Base-by-base conservation (phyloP, 768 basidiomycete species). In the Pleurotus citrinopileatus region DNA sequence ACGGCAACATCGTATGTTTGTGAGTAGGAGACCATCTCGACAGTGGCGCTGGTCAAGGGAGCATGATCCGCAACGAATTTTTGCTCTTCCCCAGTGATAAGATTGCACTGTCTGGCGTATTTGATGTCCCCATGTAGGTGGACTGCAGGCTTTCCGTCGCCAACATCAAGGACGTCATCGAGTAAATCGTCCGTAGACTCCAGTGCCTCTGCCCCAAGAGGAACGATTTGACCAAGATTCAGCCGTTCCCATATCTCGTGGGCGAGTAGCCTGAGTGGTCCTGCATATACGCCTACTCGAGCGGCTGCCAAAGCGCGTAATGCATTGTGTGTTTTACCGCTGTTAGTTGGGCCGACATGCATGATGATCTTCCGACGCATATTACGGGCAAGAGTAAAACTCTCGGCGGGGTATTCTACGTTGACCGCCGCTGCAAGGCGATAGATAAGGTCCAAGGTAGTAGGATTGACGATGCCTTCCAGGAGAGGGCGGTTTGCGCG, bases 341-440 rank as follows among this genome's bases (percentile, higher is more conserved):
- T 92, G 68, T 98, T 99, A 20, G 97, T 98, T 0, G 97, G 97
- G 0, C 96, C 97, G 36, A 99, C 93, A 62, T 99, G 96, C 77
- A 98, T 86, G 66, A 95, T 87, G 60, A 98, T 74, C 60, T 86
- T 91, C 17, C 95, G 80, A 15, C 75, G 78, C 58, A 85, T 71
- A 9, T 67, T 62, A 8, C 96, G 83, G 0, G 93, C 84, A 7
- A 50, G 15, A 0, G 71, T 63, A 60, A 65, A 84, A 9, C 70
- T 63, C 55, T 85, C 83, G 0, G 76, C 77, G 0, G 80, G 79
- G 54, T 70, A 74, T n/a, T 68, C 61, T 12, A 72, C 60, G 60
- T 80, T 72, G 0, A 77, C 73, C 2, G 74, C 69, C 3, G 61
- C 60, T 22, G 71, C 57, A 7, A 74, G 64, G 2, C 68, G 62